Percentiles rank a stretch among this genome's conserved stretches.
Conservation (phyloP, 2,329 filamentous ascomycete genomes). For the Scopulariopsis brevicaulis region DNA sequence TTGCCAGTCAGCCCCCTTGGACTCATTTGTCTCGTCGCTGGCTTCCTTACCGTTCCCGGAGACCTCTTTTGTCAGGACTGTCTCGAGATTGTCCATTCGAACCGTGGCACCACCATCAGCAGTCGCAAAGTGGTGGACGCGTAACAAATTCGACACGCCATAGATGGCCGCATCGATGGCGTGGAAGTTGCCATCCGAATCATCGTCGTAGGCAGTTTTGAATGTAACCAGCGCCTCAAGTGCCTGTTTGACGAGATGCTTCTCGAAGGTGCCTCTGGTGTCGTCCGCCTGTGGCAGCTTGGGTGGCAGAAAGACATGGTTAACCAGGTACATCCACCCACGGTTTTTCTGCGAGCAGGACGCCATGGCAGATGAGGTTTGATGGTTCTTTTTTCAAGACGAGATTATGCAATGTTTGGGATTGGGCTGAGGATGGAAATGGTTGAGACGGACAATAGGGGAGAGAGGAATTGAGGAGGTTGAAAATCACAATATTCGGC, state of each 20-base stretch:
- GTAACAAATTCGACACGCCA: neutral
- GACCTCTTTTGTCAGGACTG: neutral
- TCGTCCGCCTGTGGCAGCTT: slow-evolving; percentile 14
- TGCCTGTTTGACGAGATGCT: neutral
- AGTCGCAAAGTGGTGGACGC: neutral
- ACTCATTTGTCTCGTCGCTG: too few species aligned
- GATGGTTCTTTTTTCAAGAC: too few species aligned
- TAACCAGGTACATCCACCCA: slow-evolving; percentile 6
- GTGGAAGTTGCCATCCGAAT: neutral
- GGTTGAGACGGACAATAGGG: too few species aligned
- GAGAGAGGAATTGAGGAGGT: too few species aligned
- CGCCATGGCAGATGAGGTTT: neutral
- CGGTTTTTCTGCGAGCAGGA: neutral
- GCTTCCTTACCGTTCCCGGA: neutral
- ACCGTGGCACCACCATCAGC: neutral
- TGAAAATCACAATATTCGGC: too few species aligned
- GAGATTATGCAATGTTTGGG: too few species aligned
- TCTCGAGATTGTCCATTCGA: neutral
- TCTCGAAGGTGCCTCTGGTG: neutral
- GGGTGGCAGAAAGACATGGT: slow-evolving; percentile 20
- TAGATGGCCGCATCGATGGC: neutral
- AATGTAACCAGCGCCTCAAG: neutral
- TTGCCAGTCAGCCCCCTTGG: too few species aligned
- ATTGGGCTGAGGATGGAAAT: too few species aligned
- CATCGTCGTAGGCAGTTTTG: neutral